Evolutionary conservation across 805 yeast species (phyloP).

Genomic region (Komagataella ulmi): DNA sequence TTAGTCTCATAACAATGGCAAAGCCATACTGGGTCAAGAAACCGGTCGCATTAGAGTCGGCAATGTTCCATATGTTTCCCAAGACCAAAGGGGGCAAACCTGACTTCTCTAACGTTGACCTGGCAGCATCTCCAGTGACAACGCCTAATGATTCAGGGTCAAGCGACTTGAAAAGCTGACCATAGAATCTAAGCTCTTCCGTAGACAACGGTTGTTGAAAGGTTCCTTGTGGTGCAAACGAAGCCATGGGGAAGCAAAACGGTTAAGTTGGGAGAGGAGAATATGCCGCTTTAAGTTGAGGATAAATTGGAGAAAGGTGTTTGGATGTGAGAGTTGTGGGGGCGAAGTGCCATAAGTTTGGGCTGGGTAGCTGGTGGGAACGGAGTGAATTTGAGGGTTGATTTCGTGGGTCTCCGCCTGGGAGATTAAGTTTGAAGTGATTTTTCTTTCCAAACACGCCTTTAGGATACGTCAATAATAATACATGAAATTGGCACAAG

Average conservation of each 20-base stretch:
- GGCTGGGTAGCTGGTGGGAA: background rate
- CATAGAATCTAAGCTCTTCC: slow-evolving; percentile 66
- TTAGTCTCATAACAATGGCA: slow-evolving; percentile 74
- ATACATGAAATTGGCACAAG: background rate
- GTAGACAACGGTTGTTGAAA: slow-evolving; percentile 32
- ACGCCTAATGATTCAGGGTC: slow-evolving; percentile 72
- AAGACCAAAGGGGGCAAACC: slow-evolving; percentile 67
- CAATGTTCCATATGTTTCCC: slow-evolving; percentile 89
- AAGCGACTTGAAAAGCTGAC: slow-evolving; percentile 63
- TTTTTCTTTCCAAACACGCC: background rate
- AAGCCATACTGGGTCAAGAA: slow-evolving; percentile 72
- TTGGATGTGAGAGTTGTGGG: background rate
- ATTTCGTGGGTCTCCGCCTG: too few species aligned
- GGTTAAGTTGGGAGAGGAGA: background rate
- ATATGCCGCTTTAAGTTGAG: background rate
- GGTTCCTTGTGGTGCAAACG: slow-evolving; percentile 1
- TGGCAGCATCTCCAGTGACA: slow-evolving; percentile 79
- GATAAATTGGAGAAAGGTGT: background rate
- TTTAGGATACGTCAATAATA: background rate
- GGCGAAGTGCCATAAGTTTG: background rate
- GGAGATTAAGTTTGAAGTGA: too few species aligned
- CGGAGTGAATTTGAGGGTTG: too few species aligned
- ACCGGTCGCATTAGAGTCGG: slow-evolving; percentile 86
- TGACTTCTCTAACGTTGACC: slow-evolving; percentile 72
- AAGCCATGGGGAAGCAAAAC: background rate